Base-by-base conservation (phyloP, 306 rosid genomes). In the Medicago arabica region DNA sequence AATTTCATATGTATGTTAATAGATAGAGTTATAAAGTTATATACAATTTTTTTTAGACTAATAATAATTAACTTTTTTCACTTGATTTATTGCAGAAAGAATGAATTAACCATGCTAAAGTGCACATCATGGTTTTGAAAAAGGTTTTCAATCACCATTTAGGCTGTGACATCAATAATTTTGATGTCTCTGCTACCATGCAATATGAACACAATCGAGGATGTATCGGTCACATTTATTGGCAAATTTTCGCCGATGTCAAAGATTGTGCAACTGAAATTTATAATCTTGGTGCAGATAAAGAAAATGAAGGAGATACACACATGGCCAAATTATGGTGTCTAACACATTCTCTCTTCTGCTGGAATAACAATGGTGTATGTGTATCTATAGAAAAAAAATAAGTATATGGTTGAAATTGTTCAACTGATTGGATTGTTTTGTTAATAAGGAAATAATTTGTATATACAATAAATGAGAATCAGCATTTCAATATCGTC, bases 31-130 rank as follows among this genome's bases (percentile, higher is more conserved):
- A 28, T 1, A 12, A n/a, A n/a, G n/a, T n/a, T n/a, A n/a, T 50
- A 2, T 63, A 25, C 51, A 40, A 4, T 12, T 5, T 13, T 50
- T 67, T 16, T 8, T 47, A 75, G 46, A 10, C 75, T 21, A 21
- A n/a, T n/a, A n/a, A n/a, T n/a, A n/a, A n/a, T n/a, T 84, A 59
- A 78, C 44, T 46, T 55, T 71, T 58, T 13, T n/a, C 54, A 60
- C 59, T 46, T 64, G 4, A n/a, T 47, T 62, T 40, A 63, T 83
- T 78, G 82, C 88, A 92, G 97, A 84, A 75, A 89, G 53, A 84
- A 76, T 83, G 84, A 84, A 59, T 21, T 82, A 69, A 73, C 31
- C 67, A 57, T 75, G 72, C 15, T 54, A 1, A 54, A 54, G 25
- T 9, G 2, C 28, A 54, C 0, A 8, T 3, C 60, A 54, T 14